Evolutionary conservation across 1,284 basidiomycete species (phyloP), one percentile per base, ranked within the genome.

Genomic region (Chiua sp.): DNA sequence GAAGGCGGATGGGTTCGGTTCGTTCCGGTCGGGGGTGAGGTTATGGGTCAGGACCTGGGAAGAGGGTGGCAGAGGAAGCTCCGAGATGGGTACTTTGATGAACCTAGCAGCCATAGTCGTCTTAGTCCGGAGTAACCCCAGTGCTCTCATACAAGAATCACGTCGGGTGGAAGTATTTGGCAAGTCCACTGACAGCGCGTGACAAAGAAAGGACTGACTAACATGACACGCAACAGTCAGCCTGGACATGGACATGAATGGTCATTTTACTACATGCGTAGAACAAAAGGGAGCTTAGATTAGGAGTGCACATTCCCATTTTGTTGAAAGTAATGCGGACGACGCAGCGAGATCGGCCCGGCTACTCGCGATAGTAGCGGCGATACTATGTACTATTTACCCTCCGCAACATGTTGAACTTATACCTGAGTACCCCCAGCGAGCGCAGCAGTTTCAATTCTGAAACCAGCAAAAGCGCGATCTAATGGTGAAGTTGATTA

Each of bases 1-100:
- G 65, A 91, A 88, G 1, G 73, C 75, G 6, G 81, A 69, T 0
- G 83, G 78, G 4, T 83, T 82, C 2, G 84, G 80, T 0, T 86
- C 86, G 49, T 79, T 74, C 0, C 84, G 78, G 67, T 94, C 92
- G 4, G 92, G 83, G 0, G 85, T 90, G 53, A 95, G 84, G 59
- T 87, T 85, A 68, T 87, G 82, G 16, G 85, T 88, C 58, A 94
- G 78, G 30, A 88, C 78, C 49, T 86, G 82, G 4, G 83, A 75
- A 4, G 81, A 66, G 0, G 85, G 80, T 0, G 90, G 84, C 4
- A 93, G 79, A 20, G 91, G 91, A 32, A 94, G 81, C 4, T 80
- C 78, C 49, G 87, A 87, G 55, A 92, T 84, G 11, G 87, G 76
- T 20, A 72, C 70, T 73, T 66, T 72, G 26, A 59, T 49, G 51